Evolutionary conservation across 169 alveolate species (phyloP).

Genomic region (Cryptosporidium viatorum): DNA sequence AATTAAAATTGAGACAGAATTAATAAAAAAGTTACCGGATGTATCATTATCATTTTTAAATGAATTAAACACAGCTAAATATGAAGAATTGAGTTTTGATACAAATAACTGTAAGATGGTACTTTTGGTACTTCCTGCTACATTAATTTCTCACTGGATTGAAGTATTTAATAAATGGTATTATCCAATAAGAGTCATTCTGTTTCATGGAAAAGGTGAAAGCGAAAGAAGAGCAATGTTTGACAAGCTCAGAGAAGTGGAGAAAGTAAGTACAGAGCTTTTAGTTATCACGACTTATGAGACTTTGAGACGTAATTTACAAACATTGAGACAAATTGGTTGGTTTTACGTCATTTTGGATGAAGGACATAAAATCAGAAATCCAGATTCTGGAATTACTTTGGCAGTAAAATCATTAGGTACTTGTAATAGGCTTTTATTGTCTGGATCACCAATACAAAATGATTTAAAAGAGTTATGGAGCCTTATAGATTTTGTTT

Average conservation of each 20-base stretch:
- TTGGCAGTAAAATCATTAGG: slow-evolving; percentile 86
- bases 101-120: slow-evolving; percentile 28
- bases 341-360: slow-evolving; percentile 91
- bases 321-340: slow-evolving; percentile 68
- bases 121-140: slow-evolving; percentile 82
- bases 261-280: slow-evolving; percentile 26
- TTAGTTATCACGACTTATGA: slow-evolving; percentile 79
- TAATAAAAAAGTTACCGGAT: background rate
- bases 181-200: slow-evolving; percentile 18
- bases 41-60: background rate
- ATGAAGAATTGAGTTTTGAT: background rate
- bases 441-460: slow-evolving; percentile 95
- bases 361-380: slow-evolving; percentile 95
- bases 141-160: slow-evolving; percentile 82
- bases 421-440: slow-evolving; percentile 86
- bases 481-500: slow-evolving; percentile 92
- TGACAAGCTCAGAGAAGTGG: slow-evolving; percentile 4
- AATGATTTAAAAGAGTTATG: slow-evolving; percentile 93
- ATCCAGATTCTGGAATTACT: slow-evolving; percentile 89
- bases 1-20: slow-evolving; percentile 51
- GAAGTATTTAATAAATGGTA: slow-evolving; percentile 80
- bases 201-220: slow-evolving; percentile 56
- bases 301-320: slow-evolving; percentile 79
- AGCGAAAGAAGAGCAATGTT: slow-evolving; percentile 24
- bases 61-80: background rate